These are phyloP conservation scores for Debaryomycetaceae sp. DNA, from an alignment of 1,139 yeast genomes.

Conservation along the genomic window DNA sequence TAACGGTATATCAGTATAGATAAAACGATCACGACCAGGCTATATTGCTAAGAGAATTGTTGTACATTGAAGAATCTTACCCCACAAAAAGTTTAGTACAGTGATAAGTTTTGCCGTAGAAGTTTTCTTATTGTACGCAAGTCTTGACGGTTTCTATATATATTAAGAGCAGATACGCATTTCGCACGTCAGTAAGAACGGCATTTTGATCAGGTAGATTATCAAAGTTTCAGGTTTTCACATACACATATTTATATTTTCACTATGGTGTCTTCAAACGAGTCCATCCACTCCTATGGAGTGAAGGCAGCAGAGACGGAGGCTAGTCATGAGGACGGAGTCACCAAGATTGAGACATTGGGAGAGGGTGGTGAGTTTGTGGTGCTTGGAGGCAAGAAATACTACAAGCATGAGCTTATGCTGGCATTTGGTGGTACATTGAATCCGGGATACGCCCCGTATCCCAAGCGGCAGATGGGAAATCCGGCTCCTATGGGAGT, in stretches of 20 bases:
- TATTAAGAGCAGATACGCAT: not conserved
- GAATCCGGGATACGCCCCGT: constrained; percentile 37
- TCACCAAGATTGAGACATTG: constrained; percentile 5
- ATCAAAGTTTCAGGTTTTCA: not conserved
- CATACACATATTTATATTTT: not conserved
- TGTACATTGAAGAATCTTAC: not conserved
- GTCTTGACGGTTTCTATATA: no score
- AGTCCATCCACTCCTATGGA: constrained; percentile 11
- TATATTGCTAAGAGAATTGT: not conserved
- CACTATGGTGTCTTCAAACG: constrained; percentile 6
- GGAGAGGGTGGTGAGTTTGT: constrained; percentile 24
- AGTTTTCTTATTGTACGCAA: no score
- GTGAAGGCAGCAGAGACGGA: not conserved
- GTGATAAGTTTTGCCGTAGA: no score
- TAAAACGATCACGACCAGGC: not conserved
- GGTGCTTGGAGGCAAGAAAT: constrained; percentile 22
- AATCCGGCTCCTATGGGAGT: constrained; percentile 65
- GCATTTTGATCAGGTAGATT: not conserved
- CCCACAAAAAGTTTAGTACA: not conserved
- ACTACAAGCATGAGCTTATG: constrained; percentile 26
- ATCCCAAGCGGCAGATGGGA: constrained; percentile 37
- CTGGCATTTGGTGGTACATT: constrained; percentile 32
- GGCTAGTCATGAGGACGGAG: not conserved
- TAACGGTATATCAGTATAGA: not conserved
- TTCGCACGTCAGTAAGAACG: not conserved